Evolutionary conservation across 805 yeast species (phyloP).

Genomic region (Candida methanosorbosa): DNA sequence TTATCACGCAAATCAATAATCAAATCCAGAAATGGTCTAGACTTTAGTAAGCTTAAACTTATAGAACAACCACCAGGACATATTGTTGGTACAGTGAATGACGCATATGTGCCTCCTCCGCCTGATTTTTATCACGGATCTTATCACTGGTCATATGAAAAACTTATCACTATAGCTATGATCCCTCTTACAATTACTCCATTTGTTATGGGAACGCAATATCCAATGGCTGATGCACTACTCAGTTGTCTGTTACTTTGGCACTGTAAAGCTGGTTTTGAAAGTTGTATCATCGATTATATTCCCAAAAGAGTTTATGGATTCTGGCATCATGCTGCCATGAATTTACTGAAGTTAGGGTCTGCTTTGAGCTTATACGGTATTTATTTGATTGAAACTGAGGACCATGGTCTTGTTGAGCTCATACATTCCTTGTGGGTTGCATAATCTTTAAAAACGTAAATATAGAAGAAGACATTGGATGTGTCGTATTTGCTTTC

Average conservation of each 20-base stretch:
- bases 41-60: no score
- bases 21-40: no score
- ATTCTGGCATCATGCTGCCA: constrained; percentile 49
- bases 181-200: constrained; percentile 60
- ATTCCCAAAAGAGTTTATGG: constrained; percentile 72
- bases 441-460: constrained; percentile 18
- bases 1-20: no score
- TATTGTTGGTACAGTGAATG: constrained; percentile 65
- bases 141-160: constrained; percentile 67
- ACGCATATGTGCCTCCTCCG: constrained; percentile 56
- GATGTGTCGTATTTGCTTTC: neutral
- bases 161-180: constrained; percentile 48
- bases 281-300: constrained; percentile 70
- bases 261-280: constrained; percentile 67
- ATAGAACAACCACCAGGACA: constrained; percentile 62
- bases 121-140: constrained; percentile 56
- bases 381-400: constrained; percentile 55
- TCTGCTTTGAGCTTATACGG: constrained; percentile 64
- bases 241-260: constrained; percentile 46
- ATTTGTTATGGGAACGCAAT: constrained; percentile 43
- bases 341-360: constrained; percentile 54
- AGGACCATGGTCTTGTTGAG: constrained; percentile 58
- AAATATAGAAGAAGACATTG: neutral
- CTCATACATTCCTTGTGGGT: constrained; percentile 58
- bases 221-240: constrained; percentile 47